Percentiles rank a stretch among this genome's conserved stretches.
Evolutionary conservation across 2,329 filamentous ascomycete species (phyloP).

Genomic region (Pseudodiploospora longispora): DNA sequence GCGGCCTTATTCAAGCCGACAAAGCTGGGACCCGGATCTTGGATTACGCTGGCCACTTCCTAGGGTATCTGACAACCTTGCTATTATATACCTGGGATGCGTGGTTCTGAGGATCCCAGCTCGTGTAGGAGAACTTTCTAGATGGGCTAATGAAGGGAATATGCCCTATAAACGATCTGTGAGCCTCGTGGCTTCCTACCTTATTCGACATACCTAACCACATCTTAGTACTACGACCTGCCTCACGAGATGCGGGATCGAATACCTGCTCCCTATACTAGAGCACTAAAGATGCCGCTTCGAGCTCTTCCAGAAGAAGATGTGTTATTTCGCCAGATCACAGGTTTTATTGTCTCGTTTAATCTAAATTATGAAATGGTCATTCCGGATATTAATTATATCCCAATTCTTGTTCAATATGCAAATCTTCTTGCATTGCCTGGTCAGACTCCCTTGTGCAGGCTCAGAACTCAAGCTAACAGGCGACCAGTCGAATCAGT

Average conservation of each 20-base stretch:
- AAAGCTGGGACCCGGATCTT: conserved; percentile 37
- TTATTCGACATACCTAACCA: conserved; percentile 16
- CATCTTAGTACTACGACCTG: conserved; percentile 40
- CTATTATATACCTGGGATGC: conserved; percentile 71
- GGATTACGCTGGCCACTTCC: conserved; percentile 50
- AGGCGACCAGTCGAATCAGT: conserved; percentile 45
- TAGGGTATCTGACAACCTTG: conserved; percentile 64
- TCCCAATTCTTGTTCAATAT: conserved; percentile 60
- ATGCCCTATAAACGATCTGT: conserved; percentile 66
- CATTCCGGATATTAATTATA: conserved; percentile 66
- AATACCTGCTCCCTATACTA: conserved; percentile 54
- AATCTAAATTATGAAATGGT: conserved; percentile 58
- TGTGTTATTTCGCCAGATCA: conserved; percentile 56
- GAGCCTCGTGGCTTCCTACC: conserved; percentile 15
- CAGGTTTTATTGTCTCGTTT: conserved; percentile 56
- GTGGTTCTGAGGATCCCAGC: conserved; percentile 68
- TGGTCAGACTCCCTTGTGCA: conserved; percentile 34
- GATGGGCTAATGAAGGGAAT: conserved; percentile 59
- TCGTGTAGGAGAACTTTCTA: conserved; percentile 62
- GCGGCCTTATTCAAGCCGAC: conserved; percentile 23
- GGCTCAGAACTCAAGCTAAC: conserved; percentile 16
- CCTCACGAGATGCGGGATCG: conserved; percentile 58
- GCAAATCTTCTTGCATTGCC: conserved; percentile 68
- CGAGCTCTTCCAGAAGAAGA: conserved; percentile 37
- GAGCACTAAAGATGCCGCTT: conserved; percentile 45